Conservation (phyloP, 495 filamentous ascomycete genomes). For the Aspergillus cristatus region DNA sequence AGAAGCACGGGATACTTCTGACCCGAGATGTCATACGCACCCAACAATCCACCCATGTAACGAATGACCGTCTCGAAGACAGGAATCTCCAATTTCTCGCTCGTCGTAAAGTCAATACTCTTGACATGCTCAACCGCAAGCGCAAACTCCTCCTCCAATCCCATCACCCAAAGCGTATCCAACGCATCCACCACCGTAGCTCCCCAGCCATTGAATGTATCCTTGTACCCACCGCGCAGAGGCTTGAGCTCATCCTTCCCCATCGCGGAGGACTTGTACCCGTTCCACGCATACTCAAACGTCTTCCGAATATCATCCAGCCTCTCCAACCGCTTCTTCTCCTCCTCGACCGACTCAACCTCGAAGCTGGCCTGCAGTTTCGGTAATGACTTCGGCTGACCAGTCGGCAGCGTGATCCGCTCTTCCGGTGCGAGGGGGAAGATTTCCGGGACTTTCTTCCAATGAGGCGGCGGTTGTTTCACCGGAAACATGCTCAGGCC, state of each 20-base stretch:
- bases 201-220: constrained; percentile 92
- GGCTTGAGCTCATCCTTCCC: constrained; percentile 70
- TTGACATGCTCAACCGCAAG: constrained; percentile 69
- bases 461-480: constrained; percentile 37
- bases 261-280: constrained; percentile 70
- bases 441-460: constrained; percentile 60
- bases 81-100: constrained; percentile 53
- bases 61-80: constrained; percentile 84
- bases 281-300: constrained; percentile 66
- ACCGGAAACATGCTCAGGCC: neutral
- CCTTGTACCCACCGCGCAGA: constrained; percentile 44
- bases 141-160: constrained; percentile 77
- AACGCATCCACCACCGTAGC: constrained; percentile 90
- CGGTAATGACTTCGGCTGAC: constrained; percentile 57
- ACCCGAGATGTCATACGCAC: constrained; percentile 72
- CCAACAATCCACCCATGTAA: constrained; percentile 74
- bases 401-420: constrained; percentile 64
- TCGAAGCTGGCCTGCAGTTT: constrained; percentile 65
- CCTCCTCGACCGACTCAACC: constrained; percentile 51
- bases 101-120: constrained; percentile 84
- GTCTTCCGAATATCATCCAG: constrained; percentile 54
- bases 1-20: constrained; percentile 60
- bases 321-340: constrained; percentile 52
- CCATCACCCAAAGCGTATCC: constrained; percentile 97
- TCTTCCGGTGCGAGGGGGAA: constrained; percentile 62